A percentile compares a stretch with the other conserved stretches of the same genome.
These are phyloP conservation scores for Talaromyces nanjingensis DNA, from an alignment of 495 filamentous ascomycete species.

Conservation along the genomic window DNA sequence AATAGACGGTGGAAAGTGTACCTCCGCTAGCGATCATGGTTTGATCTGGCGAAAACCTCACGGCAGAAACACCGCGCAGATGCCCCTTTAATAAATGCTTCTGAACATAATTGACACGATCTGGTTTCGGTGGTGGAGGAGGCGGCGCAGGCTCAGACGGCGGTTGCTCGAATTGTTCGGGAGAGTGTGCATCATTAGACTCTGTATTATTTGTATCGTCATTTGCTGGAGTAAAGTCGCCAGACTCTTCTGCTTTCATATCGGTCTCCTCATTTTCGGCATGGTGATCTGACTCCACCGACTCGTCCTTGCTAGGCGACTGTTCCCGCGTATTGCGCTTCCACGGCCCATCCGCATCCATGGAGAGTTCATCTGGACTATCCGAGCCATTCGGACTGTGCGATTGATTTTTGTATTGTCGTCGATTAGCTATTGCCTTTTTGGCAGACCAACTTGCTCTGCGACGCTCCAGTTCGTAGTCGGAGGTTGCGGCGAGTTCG, in stretches of 20 bases:
- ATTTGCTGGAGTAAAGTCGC: neutral
- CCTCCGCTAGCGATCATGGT: conserved; percentile 83
- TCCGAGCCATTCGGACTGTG: conserved; percentile 30
- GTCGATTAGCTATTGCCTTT: conserved; percentile 31
- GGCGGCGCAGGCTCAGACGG: conserved; percentile 24
- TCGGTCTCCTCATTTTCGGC: conserved; percentile 10
- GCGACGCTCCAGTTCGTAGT: conserved; percentile 33
- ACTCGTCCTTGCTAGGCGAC: conserved; percentile 3
- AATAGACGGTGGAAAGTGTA: too few species aligned
- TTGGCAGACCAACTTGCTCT: conserved; percentile 31
- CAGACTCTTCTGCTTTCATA: conserved; percentile 10
- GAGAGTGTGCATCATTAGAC: conserved; percentile 6
- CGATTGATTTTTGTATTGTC: conserved; percentile 23
- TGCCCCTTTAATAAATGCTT: conserved; percentile 69
- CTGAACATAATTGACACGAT: conserved; percentile 49
- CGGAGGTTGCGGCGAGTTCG: conserved; percentile 40
- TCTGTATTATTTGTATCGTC: conserved; percentile 4
- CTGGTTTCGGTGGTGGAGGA: conserved; percentile 37
- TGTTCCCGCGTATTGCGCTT: conserved; percentile 19
- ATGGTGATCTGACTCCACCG: conserved; percentile 8
- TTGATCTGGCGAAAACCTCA: conserved; percentile 85
- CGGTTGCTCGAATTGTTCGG: conserved; percentile 5
- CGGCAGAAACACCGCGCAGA: conserved; percentile 68
- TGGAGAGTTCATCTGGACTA: conserved; percentile 39
- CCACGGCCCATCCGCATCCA: conserved; percentile 37